A percentile compares a stretch with the other conserved stretches of the same genome.
These are phyloP conservation scores for Medicago lupulina DNA, from an alignment of 306 rosid genomes.

Conservation along the genomic window DNA sequence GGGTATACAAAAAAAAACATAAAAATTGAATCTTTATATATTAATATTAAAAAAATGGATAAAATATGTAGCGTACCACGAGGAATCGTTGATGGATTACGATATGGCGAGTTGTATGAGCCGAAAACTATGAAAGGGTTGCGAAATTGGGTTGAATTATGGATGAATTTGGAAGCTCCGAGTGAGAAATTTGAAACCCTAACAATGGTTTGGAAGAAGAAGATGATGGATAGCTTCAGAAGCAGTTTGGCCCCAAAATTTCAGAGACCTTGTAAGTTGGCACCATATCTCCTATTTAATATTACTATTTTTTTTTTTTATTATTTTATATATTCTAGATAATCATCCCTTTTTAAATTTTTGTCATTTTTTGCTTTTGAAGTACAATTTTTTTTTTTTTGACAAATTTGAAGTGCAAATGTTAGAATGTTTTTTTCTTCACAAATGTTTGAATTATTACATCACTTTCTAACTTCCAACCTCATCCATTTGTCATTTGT, in stretches of 20 bases:
- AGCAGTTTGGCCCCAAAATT: conserved; percentile 5
- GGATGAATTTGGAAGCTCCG: conserved; percentile 2
- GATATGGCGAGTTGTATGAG: conserved; percentile 9
- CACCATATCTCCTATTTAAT: conserved; percentile 26
- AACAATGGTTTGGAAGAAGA: conserved; percentile 9
- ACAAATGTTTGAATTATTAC: too few relatives aligned
- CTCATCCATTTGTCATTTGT: too few relatives aligned
- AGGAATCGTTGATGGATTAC: neutral
- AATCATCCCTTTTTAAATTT: too few relatives aligned
- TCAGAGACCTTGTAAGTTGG: conserved; percentile 6
- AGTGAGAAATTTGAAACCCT: conserved; percentile 33
- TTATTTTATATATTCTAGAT: too few relatives aligned
- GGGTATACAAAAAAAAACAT: neutral
- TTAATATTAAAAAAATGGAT: neutral
- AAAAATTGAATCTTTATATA: neutral
- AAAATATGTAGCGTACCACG: conserved; percentile 4
- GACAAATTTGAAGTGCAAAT: too few relatives aligned
- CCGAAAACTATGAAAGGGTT: neutral
- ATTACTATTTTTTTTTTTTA: too few relatives aligned
- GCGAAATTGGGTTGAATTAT: conserved; percentile 4
- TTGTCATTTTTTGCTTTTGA: too few relatives aligned
- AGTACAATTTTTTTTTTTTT: too few relatives aligned
- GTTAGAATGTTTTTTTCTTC: too few relatives aligned
- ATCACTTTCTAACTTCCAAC: too few relatives aligned
- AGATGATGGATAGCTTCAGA: conserved; percentile 15